These are phyloP conservation scores for Fragilariopsis cylindrus DNA, from an alignment of 108 stramenopile species.

Conservation along the genomic window DNA sequence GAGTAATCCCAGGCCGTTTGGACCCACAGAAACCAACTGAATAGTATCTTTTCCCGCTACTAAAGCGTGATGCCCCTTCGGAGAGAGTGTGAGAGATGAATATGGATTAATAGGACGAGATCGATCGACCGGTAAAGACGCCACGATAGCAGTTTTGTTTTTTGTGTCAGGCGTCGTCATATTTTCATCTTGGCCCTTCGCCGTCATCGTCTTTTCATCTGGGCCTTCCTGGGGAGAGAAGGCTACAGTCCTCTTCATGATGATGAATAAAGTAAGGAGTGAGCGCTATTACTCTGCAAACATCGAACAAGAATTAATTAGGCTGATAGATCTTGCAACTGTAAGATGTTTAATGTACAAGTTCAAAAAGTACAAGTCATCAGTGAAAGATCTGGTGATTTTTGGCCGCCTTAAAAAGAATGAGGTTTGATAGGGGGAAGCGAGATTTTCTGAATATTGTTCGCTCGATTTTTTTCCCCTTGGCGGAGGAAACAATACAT, in stretches of 20 bases:
- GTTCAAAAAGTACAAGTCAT: too few relatives aligned
- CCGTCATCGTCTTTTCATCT: too few relatives aligned
- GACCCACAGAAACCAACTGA: constrained; percentile 50
- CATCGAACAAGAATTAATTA: too few relatives aligned
- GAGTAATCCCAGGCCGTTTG: constrained; percentile 47
- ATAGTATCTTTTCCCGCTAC: constrained; percentile 69
- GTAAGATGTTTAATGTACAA: neutral
- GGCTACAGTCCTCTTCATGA: constrained; percentile 8
- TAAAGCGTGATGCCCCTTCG: constrained; percentile 58
- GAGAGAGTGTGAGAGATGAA: constrained; percentile 69
- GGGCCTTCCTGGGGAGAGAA: neutral
- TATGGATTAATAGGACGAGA: constrained; percentile 38
- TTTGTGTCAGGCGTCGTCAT: neutral
- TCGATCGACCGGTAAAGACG: constrained; percentile 35
- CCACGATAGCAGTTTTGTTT: constrained; percentile 28
- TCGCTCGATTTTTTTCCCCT: too few relatives aligned
- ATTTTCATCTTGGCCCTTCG: too few relatives aligned
- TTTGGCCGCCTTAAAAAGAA: too few relatives aligned
- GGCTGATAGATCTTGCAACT: neutral
- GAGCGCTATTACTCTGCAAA: too few relatives aligned
- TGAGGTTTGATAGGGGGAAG: too few relatives aligned
- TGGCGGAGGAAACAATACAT: too few relatives aligned
- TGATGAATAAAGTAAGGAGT: neutral
- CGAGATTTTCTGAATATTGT: too few relatives aligned
- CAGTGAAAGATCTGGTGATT: too few relatives aligned